phyloP scores from a whole-genome alignment of 768 basidiomycete genomes.

The Amanita phalloides region DNA sequence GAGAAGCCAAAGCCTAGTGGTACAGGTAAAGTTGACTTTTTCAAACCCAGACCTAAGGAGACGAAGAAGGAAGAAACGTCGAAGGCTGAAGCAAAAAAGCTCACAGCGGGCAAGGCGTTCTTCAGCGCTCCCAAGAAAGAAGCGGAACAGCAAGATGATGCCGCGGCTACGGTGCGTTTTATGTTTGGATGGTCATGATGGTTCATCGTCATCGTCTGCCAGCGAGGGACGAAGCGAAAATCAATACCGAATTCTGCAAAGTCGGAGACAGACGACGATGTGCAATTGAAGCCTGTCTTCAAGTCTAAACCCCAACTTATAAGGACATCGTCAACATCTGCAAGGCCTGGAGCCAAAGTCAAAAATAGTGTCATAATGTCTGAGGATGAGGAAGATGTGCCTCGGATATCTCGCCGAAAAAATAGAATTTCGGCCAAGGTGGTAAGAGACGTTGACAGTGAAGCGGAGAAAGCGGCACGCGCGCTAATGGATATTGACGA shows the following conservation, averaged over 20 bases:
- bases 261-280: constrained; percentile 16
- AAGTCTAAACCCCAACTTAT: not conserved
- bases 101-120: constrained; percentile 7
- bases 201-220: not conserved
- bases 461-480: constrained; percentile 35
- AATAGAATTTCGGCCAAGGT: constrained; percentile 20
- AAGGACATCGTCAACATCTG: not conserved
- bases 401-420: constrained; percentile 9
- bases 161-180: constrained; percentile 10
- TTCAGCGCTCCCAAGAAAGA: constrained; percentile 9
- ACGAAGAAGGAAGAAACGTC: constrained; percentile 10
- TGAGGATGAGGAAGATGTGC: constrained; percentile 47
- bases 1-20: constrained; percentile 28
- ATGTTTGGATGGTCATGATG: not conserved
- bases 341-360: constrained; percentile 13
- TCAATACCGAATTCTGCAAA: constrained; percentile 19
- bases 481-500: constrained; percentile 77
- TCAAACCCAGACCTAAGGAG: constrained; percentile 34
- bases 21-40: constrained; percentile 51
- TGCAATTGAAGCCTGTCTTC: constrained; percentile 1
- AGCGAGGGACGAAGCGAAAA: constrained; percentile 37
- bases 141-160: constrained; percentile 8
- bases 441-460: constrained; percentile 20
- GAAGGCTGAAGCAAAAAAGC: constrained; percentile 11
- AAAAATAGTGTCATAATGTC: constrained; percentile 44